Conservation (phyloP, 805 yeast genomes). For the Saccharomycopsis synnaedendra region DNA sequence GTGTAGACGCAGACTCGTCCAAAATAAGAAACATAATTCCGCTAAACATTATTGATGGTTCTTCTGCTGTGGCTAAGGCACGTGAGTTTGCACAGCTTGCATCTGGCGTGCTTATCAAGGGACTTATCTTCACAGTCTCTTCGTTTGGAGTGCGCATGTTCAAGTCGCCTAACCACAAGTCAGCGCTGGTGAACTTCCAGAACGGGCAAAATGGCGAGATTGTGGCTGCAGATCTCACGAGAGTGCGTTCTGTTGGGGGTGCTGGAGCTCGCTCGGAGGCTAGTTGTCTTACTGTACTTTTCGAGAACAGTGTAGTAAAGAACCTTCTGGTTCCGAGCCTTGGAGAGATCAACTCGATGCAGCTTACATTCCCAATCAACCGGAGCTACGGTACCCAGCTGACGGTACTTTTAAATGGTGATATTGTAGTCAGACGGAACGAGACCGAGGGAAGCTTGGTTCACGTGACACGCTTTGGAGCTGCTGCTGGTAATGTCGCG, state of each 20-base stretch:
- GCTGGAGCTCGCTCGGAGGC: conserved; percentile 1
- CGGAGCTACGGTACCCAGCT: conserved; percentile 31
- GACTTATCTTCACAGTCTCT: conserved; percentile 47
- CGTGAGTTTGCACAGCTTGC: conserved; percentile 46
- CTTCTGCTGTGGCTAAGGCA: conserved; percentile 52
- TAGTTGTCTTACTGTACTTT: conserved; percentile 34
- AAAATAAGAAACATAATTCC: conserved; percentile 48
- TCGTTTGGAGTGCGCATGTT: conserved; percentile 40
- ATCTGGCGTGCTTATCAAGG: conserved; percentile 50
- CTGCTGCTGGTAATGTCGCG: conserved; percentile 11
- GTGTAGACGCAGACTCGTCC: conserved; percentile 36
- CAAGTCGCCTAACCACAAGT: conserved; percentile 17
- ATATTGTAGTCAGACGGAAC: conserved; percentile 43
- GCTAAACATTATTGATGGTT: conserved; percentile 46
- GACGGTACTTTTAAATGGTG: conserved; percentile 45
- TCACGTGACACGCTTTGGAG: conserved; percentile 32
- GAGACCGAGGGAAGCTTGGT: conserved; percentile 43
- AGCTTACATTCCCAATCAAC: conserved; percentile 32
- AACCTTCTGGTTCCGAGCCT: conserved; percentile 48
- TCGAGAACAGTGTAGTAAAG: conserved; percentile 36
- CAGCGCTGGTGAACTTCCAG: conserved; percentile 17
- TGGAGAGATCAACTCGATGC: conserved; percentile 40
- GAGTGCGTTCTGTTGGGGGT: background rate
- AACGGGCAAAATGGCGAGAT: conserved; percentile 17
- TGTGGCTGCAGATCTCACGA: conserved; percentile 17